A percentile compares a stretch with the other conserved stretches of the same genome.
Conservation (phyloP, 2,329 filamentous ascomycete species). For the Camillea tinctor region DNA sequence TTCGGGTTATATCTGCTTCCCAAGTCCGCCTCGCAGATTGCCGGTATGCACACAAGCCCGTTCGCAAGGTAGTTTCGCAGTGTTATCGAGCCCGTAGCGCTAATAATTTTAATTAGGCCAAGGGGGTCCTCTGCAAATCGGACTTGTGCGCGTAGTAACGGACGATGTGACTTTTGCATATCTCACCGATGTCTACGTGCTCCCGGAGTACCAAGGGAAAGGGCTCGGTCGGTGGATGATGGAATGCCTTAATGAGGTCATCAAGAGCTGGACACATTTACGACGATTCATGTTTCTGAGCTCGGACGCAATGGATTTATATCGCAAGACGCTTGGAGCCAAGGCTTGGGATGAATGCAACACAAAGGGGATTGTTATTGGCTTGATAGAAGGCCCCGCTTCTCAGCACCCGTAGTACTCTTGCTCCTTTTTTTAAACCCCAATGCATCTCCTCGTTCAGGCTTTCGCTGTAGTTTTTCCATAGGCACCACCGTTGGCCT, state of each 20-base stretch:
- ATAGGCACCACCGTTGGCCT: conserved; percentile 72
- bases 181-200: conserved; percentile 57
- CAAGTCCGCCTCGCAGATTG: conserved; percentile 31
- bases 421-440: neutral
- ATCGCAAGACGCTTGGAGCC: conserved; percentile 47
- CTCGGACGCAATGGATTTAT: conserved; percentile 39
- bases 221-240: conserved; percentile 57
- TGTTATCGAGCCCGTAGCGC: neutral
- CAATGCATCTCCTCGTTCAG: conserved; percentile 12
- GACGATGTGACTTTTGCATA: conserved; percentile 69
- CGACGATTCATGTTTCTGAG: conserved; percentile 58
- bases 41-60: conserved; percentile 24
- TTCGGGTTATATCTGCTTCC: conserved; percentile 53
- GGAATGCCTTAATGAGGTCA: conserved; percentile 46
- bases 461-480: conserved; percentile 59
- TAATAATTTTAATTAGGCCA: conserved; percentile 15
- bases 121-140: conserved; percentile 39
- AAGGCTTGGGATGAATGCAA: conserved; percentile 45
- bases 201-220: conserved; percentile 46
- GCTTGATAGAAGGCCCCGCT: conserved; percentile 26
- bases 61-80: neutral
- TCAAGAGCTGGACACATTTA: conserved; percentile 49
- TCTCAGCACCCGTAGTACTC: conserved; percentile 11
- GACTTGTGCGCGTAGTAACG: conserved; percentile 64
- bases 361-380: conserved; percentile 37